These are phyloP conservation scores for Coniochaeta pulveracea DNA, from an alignment of 2,329 filamentous ascomycete species.

Conservation along the genomic window DNA sequence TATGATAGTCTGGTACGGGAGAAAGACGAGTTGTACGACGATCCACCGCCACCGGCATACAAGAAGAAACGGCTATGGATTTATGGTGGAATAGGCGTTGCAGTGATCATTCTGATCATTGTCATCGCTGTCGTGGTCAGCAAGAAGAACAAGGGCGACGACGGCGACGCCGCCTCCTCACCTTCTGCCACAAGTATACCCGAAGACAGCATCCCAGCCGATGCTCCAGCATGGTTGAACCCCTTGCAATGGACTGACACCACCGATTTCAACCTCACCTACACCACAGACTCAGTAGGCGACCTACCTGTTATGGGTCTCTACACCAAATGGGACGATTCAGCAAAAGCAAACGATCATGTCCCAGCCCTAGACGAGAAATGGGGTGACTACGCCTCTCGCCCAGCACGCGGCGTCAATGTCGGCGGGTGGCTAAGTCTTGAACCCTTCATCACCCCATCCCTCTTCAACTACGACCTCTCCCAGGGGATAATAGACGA, in stretches of 20 bases:
- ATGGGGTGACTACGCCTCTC: slow-evolving; percentile 67
- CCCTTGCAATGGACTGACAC: slow-evolving; percentile 90
- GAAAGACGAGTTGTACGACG: slow-evolving; percentile 5
- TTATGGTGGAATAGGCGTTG: slow-evolving; percentile 33
- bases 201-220: slow-evolving; percentile 44
- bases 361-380: slow-evolving; percentile 65
- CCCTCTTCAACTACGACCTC: slow-evolving; percentile 64
- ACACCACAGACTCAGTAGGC: slow-evolving; percentile 74
- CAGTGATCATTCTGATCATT: slow-evolving; percentile 52
- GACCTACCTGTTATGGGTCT: slow-evolving; percentile 87
- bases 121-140: slow-evolving; percentile 55
- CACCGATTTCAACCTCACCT: slow-evolving; percentile 85
- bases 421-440: slow-evolving; percentile 88
- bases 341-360: slow-evolving; percentile 61
- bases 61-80: slow-evolving; percentile 54
- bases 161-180: slow-evolving; percentile 10
- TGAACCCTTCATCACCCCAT: slow-evolving; percentile 93
- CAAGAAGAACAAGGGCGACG: slow-evolving; percentile 42
- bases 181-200: slow-evolving; percentile 41
- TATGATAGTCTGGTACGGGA: slow-evolving; percentile 38
- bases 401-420: slow-evolving; percentile 81
- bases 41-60: slow-evolving; percentile 22
- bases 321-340: slow-evolving; percentile 77
- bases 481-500: slow-evolving; percentile 69
- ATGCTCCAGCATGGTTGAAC: slow-evolving; percentile 68